Percentiles rank a stretch among this genome's conserved stretches.
These are phyloP conservation scores for Pyrenophora graminea DNA, from an alignment of 2,329 filamentous ascomycete species.

Conservation along the genomic window DNA sequence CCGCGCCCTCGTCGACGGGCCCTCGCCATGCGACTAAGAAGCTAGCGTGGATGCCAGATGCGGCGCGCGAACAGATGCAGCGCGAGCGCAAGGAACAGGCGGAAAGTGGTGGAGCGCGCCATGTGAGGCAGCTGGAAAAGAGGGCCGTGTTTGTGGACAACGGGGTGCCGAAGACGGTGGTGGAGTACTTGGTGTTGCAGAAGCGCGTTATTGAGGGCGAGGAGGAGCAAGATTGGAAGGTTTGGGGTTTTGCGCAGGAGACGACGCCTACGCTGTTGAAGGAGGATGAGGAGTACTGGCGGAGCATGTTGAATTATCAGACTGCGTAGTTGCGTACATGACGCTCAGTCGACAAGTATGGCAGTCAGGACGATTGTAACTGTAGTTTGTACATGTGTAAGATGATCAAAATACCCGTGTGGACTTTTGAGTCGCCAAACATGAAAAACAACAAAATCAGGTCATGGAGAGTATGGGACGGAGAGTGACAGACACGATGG, in stretches of 20 bases:
- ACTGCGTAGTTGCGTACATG: constrained; percentile 6
- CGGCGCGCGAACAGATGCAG: constrained; percentile 7
- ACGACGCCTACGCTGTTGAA: constrained; percentile 44
- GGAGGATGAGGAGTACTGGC: constrained; percentile 30
- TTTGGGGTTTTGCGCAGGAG: constrained; percentile 67
- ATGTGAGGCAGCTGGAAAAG: background rate
- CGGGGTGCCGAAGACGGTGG: constrained; percentile 41
- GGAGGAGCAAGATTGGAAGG: constrained; percentile 59
- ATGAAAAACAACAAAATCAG: too few relatives aligned
- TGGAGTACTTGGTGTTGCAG: constrained; percentile 69
- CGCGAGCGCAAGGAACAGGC: constrained; percentile 5
- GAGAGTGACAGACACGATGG: constrained; percentile 1
- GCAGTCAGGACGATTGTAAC: constrained; percentile 14
- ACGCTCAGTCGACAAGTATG: background rate
- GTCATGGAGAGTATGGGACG: background rate
- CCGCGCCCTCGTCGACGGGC: background rate
- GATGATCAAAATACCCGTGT: background rate
- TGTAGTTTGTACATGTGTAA: constrained; percentile 14
- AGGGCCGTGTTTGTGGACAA: constrained; percentile 3
- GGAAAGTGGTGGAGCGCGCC: background rate
- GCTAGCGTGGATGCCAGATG: constrained; percentile 14
- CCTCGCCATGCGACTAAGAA: background rate
- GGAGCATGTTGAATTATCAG: constrained; percentile 25
- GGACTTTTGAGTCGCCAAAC: background rate
- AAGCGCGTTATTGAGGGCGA: constrained; percentile 52